These are phyloP conservation scores for Digitaria exilis DNA, from an alignment of 202 grass and related monocot genomes.

Conservation along the genomic window DNA sequence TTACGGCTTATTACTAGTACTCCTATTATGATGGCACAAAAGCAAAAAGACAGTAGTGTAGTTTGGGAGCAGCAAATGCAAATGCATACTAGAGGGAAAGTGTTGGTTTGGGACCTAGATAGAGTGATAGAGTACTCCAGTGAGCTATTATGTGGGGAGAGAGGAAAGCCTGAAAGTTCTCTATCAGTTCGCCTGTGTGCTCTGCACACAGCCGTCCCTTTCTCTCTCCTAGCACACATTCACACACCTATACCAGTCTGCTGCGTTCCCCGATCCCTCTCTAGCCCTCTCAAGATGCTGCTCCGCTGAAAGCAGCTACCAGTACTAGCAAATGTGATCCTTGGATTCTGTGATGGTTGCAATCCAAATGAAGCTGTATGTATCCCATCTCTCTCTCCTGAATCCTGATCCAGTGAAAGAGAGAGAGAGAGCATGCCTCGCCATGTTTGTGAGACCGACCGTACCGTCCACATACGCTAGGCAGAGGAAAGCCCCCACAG, in stretches of 20 bases:
- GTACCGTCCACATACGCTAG: neutral
- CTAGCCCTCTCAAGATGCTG: slow-evolving; percentile 42
- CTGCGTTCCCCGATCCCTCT: neutral
- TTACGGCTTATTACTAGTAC: slow-evolving; percentile 39
- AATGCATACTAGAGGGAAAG: slow-evolving; percentile 63
- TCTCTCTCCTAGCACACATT: slow-evolving; percentile 73
- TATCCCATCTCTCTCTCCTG: slow-evolving; percentile 11
- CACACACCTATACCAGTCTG: slow-evolving; percentile 25
- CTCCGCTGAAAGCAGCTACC: slow-evolving; percentile 38
- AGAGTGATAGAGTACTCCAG: slow-evolving; percentile 40
- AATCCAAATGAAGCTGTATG: slow-evolving; percentile 45
- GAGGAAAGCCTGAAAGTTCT: slow-evolving; percentile 85
- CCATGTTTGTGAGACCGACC: neutral
- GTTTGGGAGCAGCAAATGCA: slow-evolving; percentile 61
- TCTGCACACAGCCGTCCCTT: slow-evolving; percentile 73
- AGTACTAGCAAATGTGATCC: no score
- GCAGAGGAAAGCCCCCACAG: slow-evolving; percentile 48
- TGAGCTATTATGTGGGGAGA: slow-evolving; percentile 45
- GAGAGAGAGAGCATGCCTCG: slow-evolving; percentile 14
- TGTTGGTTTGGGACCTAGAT: slow-evolving; percentile 54
- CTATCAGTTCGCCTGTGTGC: slow-evolving; percentile 69
- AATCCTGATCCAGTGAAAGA: slow-evolving; percentile 1
- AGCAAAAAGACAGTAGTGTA: slow-evolving; percentile 63
- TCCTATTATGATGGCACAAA: slow-evolving; percentile 28
- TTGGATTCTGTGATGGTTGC: slow-evolving; percentile 74